Percentiles rank a stretch among this genome's conserved stretches.
Conservation (phyloP, 2,329 filamentous ascomycete genomes). For the Epichloe hybrida region DNA sequence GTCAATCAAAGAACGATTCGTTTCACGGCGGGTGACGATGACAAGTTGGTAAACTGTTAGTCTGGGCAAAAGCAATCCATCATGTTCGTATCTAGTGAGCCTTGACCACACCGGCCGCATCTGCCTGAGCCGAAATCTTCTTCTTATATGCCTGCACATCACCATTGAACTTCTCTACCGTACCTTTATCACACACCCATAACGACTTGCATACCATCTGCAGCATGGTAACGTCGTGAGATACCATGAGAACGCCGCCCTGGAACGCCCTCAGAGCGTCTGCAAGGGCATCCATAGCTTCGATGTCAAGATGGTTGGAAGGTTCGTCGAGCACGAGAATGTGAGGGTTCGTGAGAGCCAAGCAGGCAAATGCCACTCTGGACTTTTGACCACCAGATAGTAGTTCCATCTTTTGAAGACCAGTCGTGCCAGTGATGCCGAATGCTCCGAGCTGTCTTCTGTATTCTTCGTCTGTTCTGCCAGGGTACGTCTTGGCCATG, state of each 20-base stretch:
- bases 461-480: constrained; percentile 91
- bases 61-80: neutral
- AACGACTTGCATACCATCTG: constrained; percentile 88
- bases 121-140: constrained; percentile 79
- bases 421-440: constrained; percentile 84
- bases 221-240: constrained; percentile 97
- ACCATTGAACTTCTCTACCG: constrained; percentile 89
- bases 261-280: constrained; percentile 75
- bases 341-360: constrained; percentile 86
- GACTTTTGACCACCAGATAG: constrained; percentile 97
- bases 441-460: constrained; percentile 85
- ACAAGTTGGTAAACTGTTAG: too few relatives aligned
- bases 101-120: constrained; percentile 74
- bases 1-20: too few relatives aligned
- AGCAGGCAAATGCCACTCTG: constrained; percentile 92
- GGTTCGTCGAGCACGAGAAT: constrained; percentile 97
- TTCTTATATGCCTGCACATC: constrained; percentile 97
- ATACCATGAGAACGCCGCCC: constrained; percentile 95
- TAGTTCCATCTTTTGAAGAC: constrained; percentile 87
- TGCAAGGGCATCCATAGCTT: constrained; percentile 93
- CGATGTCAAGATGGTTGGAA: constrained; percentile 96
- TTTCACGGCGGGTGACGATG: too few relatives aligned
- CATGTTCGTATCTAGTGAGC: constrained; percentile 30
- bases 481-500: constrained; percentile 87
- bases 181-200: constrained; percentile 93